phyloP scores from a whole-genome alignment of 176 grass and related monocot species.

The Aegilops umbellulata region DNA sequence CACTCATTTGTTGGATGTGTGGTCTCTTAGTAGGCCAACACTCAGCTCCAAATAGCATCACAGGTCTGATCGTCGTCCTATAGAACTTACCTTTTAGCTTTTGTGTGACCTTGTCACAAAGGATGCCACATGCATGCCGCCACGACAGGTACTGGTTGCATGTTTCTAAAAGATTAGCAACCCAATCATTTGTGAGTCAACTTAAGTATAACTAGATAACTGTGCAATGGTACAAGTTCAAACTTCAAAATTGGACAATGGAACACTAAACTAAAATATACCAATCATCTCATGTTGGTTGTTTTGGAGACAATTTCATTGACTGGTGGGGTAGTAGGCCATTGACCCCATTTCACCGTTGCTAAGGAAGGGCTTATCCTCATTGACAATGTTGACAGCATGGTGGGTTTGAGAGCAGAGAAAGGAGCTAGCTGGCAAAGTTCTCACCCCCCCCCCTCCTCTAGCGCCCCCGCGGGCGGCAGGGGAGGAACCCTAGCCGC shows the following conservation, averaged over 20 bases:
- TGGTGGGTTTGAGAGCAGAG: neutral
- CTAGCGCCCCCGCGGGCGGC: no score
- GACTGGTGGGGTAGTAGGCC: neutral
- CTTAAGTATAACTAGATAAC: neutral
- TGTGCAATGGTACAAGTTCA: slow-evolving; percentile 2
- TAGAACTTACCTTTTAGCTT: no score
- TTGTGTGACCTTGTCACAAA: no score
- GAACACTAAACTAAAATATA: neutral
- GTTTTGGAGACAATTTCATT: neutral
- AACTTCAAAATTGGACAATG: neutral
- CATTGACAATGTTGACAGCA: neutral
- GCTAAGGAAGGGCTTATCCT: neutral
- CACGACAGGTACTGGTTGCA: neutral
- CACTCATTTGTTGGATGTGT: no score
- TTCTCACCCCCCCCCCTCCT: no score
- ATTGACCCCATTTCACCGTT: neutral
- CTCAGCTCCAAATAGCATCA: no score
- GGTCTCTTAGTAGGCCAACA: no score
- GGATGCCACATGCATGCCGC: no score
- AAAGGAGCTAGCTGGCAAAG: neutral
- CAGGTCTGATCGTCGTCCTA: no score
- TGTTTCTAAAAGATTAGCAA: neutral
- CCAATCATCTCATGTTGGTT: neutral
- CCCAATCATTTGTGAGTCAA: neutral
- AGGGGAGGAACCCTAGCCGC: no score